These are phyloP conservation scores for Pseudogymnoascus sp. DNA, from an alignment of 2,329 filamentous ascomycete genomes.

Conservation along the genomic window DNA sequence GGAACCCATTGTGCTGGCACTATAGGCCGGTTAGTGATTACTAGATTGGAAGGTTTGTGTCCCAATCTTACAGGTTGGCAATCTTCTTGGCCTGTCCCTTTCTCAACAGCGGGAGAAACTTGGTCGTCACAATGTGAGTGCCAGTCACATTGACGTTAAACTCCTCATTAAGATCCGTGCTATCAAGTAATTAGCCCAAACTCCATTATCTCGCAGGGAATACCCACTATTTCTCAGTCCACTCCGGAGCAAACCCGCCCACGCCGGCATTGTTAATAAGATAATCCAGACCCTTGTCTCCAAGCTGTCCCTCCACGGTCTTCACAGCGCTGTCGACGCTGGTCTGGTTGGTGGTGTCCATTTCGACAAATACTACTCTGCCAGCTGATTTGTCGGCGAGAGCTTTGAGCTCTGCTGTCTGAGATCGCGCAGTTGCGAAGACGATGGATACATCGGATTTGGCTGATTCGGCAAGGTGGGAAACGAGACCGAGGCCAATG, in stretches of 20 bases:
- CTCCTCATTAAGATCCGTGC: background rate
- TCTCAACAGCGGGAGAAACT: slow-evolving; percentile 20
- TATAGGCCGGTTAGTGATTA: background rate
- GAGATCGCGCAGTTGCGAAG: background rate
- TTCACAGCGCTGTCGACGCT: background rate
- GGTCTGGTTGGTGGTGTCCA: background rate
- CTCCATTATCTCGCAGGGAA: background rate
- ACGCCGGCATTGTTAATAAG: slow-evolving; percentile 9
- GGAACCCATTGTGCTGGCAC: background rate
- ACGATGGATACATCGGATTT: background rate
- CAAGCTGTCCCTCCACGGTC: background rate
- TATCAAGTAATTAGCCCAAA: background rate
- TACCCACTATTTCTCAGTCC: slow-evolving; percentile 7
- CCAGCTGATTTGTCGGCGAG: background rate
- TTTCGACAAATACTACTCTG: background rate
- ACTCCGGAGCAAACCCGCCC: background rate
- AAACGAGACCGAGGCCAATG: background rate
- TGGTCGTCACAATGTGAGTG: background rate
- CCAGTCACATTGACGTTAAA: slow-evolving; percentile 1
- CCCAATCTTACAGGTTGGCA: background rate
- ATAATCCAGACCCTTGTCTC: background rate
- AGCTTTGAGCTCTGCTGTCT: background rate
- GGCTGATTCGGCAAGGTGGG: slow-evolving; percentile 17
- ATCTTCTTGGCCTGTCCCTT: slow-evolving; percentile 14
- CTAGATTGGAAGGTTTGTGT: no score